A percentile compares a stretch with the other conserved stretches of the same genome.
These are phyloP conservation scores for Beauveria australis DNA, from an alignment of 2,329 filamentous ascomycete genomes.

Conservation along the genomic window DNA sequence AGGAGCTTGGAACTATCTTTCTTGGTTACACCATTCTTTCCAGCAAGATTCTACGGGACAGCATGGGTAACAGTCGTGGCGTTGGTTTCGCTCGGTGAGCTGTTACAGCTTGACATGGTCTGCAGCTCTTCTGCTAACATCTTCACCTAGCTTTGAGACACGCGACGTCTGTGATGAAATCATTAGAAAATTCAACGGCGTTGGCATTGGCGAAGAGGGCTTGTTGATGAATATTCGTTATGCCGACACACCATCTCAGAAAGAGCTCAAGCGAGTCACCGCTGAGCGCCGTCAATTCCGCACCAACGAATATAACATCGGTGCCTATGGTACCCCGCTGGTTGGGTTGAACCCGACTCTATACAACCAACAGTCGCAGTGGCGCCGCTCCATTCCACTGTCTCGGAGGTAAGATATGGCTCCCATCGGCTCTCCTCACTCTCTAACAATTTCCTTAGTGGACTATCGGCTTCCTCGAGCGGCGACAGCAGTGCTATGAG, in stretches of 20 bases:
- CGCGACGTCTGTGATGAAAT: constrained; percentile 87
- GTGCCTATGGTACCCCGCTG: constrained; percentile 56
- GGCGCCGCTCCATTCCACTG: constrained; percentile 24
- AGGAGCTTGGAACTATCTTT: constrained; percentile 74
- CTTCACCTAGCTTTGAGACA: constrained; percentile 64
- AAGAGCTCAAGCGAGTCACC: constrained; percentile 91
- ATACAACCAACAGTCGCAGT: constrained; percentile 29
- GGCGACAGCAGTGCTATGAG: constrained; percentile 21
- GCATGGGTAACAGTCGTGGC: constrained; percentile 85
- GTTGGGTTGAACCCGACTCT: constrained; percentile 42
- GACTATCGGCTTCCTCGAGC: constrained; percentile 21
- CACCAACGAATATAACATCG: constrained; percentile 86
- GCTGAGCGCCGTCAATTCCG: constrained; percentile 92
- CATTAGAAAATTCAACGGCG: constrained; percentile 78
- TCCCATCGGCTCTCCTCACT: not conserved
- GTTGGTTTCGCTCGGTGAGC: constrained; percentile 92
- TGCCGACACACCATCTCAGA: constrained; percentile 93
- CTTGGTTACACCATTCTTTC: constrained; percentile 77
- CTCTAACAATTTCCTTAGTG: constrained; percentile 14
- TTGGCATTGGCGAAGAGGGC: constrained; percentile 65
- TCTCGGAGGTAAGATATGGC: constrained; percentile 22
- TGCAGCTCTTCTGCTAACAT: constrained; percentile 16
- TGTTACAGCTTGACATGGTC: not conserved
- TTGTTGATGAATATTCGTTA: constrained; percentile 90
- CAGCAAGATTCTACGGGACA: constrained; percentile 89